phyloP scores from a whole-genome alignment of 179 eudicot species.

The Carnegiea gigantea region DNA sequence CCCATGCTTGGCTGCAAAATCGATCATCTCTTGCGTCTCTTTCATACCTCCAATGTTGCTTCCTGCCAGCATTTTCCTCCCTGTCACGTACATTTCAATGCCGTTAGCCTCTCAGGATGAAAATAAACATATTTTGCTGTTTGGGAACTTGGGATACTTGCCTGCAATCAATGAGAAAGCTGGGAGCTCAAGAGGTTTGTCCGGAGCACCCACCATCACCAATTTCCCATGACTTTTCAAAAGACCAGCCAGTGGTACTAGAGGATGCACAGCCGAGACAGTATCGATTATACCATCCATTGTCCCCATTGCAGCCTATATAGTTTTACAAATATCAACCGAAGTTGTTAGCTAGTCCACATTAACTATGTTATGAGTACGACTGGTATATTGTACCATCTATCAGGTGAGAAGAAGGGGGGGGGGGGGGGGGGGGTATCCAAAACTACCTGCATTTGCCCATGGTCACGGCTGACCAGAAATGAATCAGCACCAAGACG shows the following conservation, averaged over 20 bases:
- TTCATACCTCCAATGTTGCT: conserved; percentile 32
- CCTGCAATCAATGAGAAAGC: conserved; percentile 24
- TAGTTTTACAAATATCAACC: background rate
- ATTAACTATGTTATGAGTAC: no score
- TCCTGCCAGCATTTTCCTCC: conserved; percentile 30
- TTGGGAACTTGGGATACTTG: conserved; percentile 1
- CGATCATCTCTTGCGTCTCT: conserved; percentile 33
- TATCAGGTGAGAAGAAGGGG: no score
- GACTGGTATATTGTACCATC: no score
- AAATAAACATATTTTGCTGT: background rate
- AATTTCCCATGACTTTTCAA: conserved; percentile 32
- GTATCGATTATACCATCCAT: conserved; percentile 36
- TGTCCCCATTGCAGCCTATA: conserved; percentile 27
- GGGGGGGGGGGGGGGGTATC: no score
- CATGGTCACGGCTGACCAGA: conserved; percentile 30
- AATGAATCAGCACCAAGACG: conserved; percentile 35
- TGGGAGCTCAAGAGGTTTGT: conserved; percentile 29
- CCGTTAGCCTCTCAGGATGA: background rate
- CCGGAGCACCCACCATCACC: conserved; percentile 32
- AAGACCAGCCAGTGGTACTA: conserved; percentile 30
- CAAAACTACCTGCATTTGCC: conserved; percentile 30
- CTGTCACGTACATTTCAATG: conserved; percentile 10
- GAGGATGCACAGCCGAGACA: conserved; percentile 30
- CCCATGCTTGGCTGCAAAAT: conserved; percentile 30
- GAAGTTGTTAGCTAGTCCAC: no score